Base-by-base conservation (phyloP, 1,284 basidiomycete genomes). In the Chalciporus sp. region DNA sequence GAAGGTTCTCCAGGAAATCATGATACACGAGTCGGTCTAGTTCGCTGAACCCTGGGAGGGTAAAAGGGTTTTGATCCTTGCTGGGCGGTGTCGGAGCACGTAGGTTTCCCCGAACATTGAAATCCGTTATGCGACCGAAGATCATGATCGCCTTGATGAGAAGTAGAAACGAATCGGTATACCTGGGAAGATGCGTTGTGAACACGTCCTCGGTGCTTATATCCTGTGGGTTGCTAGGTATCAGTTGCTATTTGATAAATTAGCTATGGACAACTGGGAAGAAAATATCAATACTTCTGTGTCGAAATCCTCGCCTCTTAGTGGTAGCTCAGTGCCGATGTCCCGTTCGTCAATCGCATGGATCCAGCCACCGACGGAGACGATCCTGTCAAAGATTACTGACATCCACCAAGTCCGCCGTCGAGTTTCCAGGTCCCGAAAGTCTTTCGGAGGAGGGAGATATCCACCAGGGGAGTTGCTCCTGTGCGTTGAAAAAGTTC, bases 401-500 rank as follows among this genome's bases (percentile, higher is more conserved):
- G 88, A 85, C 86, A 91, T 91, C 90, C 90, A 92, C 90, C 90
- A 92, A 14, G 89, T 88, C 53, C 90, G 78, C 50, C 90, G 77
- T 57, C 90, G 77, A 42, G 81, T 83, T 70, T 92, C 90, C 49
- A 92, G 70, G 57, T 92, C 90, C 31, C 81, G 79, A 46, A 82
- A 69, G 64, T 87, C 86, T 65, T 81, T 88, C 0, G 89, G 90
- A 26, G 90, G 87, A 3, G 86, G 82, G n/a, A 92, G 73, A 70
- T 90, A 92, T 44, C 88, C 88, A 7, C 84, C 85, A 7, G 87
- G 85, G 29, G 86, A 84, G 49, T 78, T 81, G 57, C 77, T 81
- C 4, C 79, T 82, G 52, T 87, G 83, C 14, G 81, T 80, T 9
- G 85, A 85, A 62, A 86, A 90, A 29, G 90, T 91, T 23, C 89